Conservation (phyloP, 768 basidiomycete species). For the Cystofilobasidium bisporidii region DNA sequence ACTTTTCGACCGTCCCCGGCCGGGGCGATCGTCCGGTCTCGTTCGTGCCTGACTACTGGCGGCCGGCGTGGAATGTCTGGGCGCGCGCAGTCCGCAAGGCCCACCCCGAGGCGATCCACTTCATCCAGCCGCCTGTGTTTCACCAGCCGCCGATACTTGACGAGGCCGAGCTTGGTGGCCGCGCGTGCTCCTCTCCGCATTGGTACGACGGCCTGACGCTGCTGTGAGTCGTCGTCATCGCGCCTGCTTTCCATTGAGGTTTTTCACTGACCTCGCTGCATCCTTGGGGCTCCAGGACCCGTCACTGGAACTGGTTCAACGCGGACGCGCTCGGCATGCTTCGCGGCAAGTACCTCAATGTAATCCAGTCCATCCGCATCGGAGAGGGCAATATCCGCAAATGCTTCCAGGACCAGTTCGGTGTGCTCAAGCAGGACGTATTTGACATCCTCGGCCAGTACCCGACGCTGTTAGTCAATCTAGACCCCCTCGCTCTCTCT, state of each 20-base stretch:
- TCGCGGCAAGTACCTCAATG: conserved; percentile 50
- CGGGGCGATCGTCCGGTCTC: conserved; percentile 28
- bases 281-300: conserved; percentile 23
- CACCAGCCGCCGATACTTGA: conserved; percentile 35
- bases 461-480: conserved; percentile 54
- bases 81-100: conserved; percentile 31
- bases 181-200: conserved; percentile 35
- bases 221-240: conserved; percentile 28
- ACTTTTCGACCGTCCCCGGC: conserved; percentile 32
- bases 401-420: conserved; percentile 72
- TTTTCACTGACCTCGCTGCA: not conserved
- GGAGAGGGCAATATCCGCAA: conserved; percentile 75
- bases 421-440: conserved; percentile 64
- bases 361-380: conserved; percentile 63
- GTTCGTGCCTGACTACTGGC: conserved; percentile 36
- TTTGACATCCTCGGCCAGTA: conserved; percentile 52
- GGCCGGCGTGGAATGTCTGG: conserved; percentile 34
- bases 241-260: not conserved
- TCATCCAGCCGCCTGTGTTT: conserved; percentile 38
- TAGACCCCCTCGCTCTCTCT: not conserved
- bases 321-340: conserved; percentile 89
- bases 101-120: conserved; percentile 39
- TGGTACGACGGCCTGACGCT: conserved; percentile 41
- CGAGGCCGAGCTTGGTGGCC: conserved; percentile 31
- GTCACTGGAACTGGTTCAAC: conserved; percentile 45